Evolutionary conservation across 495 filamentous ascomycete species (phyloP).

Genomic region (Diplogelasinospora grovesii): DNA sequence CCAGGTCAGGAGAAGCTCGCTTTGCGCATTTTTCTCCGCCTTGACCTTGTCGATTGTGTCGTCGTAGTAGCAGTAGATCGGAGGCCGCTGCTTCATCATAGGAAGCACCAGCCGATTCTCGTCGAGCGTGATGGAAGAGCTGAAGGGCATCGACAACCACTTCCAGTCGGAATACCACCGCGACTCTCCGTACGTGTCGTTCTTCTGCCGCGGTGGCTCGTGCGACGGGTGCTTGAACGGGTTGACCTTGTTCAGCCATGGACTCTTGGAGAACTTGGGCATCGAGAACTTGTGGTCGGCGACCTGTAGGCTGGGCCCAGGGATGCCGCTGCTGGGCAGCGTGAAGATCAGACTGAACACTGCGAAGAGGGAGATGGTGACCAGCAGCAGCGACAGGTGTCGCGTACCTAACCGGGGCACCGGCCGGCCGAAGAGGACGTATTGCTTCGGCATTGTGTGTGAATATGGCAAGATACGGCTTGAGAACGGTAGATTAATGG

Average conservation of each 20-base stretch:
- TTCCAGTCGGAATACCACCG: constrained; percentile 85
- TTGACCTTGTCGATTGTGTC: constrained; percentile 54
- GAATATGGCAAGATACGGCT: no score
- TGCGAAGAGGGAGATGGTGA: constrained; percentile 35
- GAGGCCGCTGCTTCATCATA: constrained; percentile 60
- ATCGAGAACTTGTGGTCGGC: constrained; percentile 37
- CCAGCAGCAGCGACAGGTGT: constrained; percentile 39
- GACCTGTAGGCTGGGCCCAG: constrained; percentile 28
- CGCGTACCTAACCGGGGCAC: constrained; percentile 37
- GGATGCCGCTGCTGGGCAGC: constrained; percentile 36
- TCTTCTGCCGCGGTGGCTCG: constrained; percentile 63
- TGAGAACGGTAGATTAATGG: no score
- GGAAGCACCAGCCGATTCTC: constrained; percentile 84
- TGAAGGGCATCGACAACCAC: constrained; percentile 81
- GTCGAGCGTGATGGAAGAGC: constrained; percentile 74
- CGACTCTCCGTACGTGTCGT: constrained; percentile 69
- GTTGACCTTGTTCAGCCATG: constrained; percentile 38
- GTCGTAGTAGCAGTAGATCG: constrained; percentile 94
- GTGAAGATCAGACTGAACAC: constrained; percentile 43
- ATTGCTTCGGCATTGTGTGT: constrained; percentile 49
- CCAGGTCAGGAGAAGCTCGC: constrained; percentile 77
- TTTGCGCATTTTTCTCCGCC: constrained; percentile 60
- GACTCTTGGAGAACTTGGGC: constrained; percentile 38
- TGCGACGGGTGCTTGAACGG: constrained; percentile 67
- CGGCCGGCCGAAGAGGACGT: constrained; percentile 38